These are phyloP conservation scores for Silene latifolia DNA, from an alignment of 148 eudicot genomes.

Conservation along the genomic window DNA sequence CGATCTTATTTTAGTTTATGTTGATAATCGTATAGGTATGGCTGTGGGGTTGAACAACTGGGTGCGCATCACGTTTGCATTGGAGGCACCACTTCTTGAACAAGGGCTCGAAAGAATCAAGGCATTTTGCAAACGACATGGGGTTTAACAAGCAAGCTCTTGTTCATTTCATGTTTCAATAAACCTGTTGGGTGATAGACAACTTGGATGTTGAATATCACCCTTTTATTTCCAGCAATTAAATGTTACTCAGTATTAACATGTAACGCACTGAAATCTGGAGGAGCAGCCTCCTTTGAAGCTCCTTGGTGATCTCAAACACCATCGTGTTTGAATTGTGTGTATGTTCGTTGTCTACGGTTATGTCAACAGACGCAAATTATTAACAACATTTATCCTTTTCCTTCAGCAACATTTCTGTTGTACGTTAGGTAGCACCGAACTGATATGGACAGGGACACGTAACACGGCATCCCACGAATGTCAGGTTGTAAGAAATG, in stretches of 20 bases:
- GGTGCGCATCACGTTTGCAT: conserved; percentile 43
- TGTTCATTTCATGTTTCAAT: conserved; percentile 9
- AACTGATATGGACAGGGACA: too few relatives aligned
- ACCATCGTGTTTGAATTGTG: too few relatives aligned
- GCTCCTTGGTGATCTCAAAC: too few relatives aligned
- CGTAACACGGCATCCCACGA: too few relatives aligned
- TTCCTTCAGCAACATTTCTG: too few relatives aligned
- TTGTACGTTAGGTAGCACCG: too few relatives aligned
- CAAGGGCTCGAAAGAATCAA: conserved; percentile 42
- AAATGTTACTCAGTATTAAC: too few relatives aligned
- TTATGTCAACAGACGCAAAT: too few relatives aligned
- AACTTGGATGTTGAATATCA: conserved; percentile 7
- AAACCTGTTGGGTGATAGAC: background rate
- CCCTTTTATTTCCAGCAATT: background rate
- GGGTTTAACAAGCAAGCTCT: background rate
- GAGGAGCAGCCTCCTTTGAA: background rate
- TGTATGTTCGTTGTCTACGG: too few relatives aligned
- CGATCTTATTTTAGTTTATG: background rate
- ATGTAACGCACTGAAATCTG: background rate
- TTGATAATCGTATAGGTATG: conserved; percentile 24
- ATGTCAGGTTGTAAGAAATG: too few relatives aligned
- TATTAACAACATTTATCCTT: too few relatives aligned
- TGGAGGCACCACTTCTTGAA: conserved; percentile 34
- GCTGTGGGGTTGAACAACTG: conserved; percentile 48
- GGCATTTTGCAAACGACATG: conserved; percentile 37